A percentile compares a stretch with the other conserved stretches of the same genome.
Conservation (phyloP, 305 asterid genomes). For the Stenogyne calaminthoides region DNA sequence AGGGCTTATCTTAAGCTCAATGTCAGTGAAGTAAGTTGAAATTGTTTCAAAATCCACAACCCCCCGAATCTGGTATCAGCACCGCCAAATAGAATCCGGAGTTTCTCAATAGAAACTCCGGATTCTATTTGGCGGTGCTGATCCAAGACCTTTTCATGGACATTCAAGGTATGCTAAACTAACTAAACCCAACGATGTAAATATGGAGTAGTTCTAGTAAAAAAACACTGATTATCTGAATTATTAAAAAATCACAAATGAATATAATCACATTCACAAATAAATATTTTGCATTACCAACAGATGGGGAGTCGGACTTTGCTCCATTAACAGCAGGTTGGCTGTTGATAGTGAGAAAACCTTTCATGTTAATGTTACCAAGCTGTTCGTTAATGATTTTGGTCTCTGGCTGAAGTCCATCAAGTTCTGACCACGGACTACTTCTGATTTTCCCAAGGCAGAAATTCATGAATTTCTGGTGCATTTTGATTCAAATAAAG, state of each 20-base stretch:
- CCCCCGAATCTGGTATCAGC: no score
- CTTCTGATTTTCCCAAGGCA: conserved; percentile 86
- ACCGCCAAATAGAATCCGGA: no score
- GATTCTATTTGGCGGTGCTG: no score
- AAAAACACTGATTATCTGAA: background rate
- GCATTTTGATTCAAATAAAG: conserved; percentile 32
- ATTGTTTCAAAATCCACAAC: no score
- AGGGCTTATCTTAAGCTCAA: background rate
- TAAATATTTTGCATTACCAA: conserved; percentile 51
- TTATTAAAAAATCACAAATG: background rate
- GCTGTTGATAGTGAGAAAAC: conserved; percentile 92
- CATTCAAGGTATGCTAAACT: no score
- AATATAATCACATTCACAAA: conserved; percentile 15
- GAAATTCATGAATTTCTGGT: conserved; percentile 71
- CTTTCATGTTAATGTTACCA: conserved; percentile 60
- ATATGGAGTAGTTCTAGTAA: no score
- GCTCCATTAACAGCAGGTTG: conserved; percentile 96
- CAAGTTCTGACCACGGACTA: conserved; percentile 91
- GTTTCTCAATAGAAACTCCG: no score
- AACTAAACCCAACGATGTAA: no score
- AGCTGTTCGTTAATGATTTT: conserved; percentile 82
- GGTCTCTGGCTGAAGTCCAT: conserved; percentile 93
- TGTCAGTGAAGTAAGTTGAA: background rate
- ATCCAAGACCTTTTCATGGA: no score
- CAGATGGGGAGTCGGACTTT: conserved; percentile 73